Evolutionary conservation across 768 basidiomycete genomes (phyloP), one percentile per base, ranked within the genome.

Genomic region (Pleurotus eryngii): DNA sequence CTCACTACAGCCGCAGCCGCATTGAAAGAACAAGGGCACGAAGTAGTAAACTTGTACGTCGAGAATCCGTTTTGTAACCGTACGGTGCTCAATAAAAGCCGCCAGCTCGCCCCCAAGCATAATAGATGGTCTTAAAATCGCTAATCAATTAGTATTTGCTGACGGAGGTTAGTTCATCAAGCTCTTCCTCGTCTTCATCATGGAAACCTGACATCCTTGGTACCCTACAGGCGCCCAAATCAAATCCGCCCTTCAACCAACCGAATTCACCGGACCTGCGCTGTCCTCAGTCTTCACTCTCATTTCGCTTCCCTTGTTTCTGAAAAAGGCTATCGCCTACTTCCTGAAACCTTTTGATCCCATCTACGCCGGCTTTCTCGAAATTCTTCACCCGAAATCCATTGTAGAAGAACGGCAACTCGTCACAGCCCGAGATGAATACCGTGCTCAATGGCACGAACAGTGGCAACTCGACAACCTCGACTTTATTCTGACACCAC

Each of bases 1-100:
- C 70, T 89, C 11, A 68, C 73, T 8, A 74, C 66, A 59, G 84
- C 84, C 17, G 74, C 77, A 6, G 67, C 78, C 3, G 79, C 82
- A 35, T 77, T 89, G 20, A 71, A 77, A 57, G 76, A 75, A 51
- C 74, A 84, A 53, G 87, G 85, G 2, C 85, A 89, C 58, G 81
- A 86, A 68, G 76, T 88, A 22, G 81, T 85, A 11, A 72, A 81
- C 42, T 80, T 88, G 87, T 86, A 65, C 35, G 81, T 72, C 20
- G 30, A 35, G 6, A 9, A 11, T 35, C 4, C 30, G 24, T 9
- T 11, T 35, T 35, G 11, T 35, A 1, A 35, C 30, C 8, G 1
- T 35, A 11, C 4, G 30, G 30, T 11, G 11, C 30, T 35, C 30
- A 35, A 35, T 11, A 9, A 8, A 35, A 9, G 30, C 7, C 30